phyloP scores from a whole-genome alignment of 352 stramenopile species.

The Globisporangium radiosum region DNA sequence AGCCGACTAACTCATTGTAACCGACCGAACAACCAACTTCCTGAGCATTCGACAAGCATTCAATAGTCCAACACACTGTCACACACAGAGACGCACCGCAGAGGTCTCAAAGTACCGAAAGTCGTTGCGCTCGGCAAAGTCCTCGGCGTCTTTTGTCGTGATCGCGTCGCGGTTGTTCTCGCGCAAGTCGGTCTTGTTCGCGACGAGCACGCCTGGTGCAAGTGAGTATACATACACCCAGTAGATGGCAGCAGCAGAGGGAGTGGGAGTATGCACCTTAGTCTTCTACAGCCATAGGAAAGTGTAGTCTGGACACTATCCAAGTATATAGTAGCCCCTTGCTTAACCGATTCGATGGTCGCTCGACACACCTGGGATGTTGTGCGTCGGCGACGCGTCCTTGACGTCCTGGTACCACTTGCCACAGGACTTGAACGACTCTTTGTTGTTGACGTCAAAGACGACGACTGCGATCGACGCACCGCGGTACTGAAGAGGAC shows the following conservation, averaged over 20 bases:
- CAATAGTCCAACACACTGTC: not conserved
- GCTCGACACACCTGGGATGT: constrained; percentile 40
- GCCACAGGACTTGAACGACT: constrained; percentile 78
- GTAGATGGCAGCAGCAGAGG: not conserved
- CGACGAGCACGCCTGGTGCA: constrained; percentile 48
- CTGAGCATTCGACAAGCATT: not conserved
- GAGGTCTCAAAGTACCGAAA: constrained; percentile 84
- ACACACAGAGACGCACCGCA: constrained; percentile 24
- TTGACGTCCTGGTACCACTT: constrained; percentile 83
- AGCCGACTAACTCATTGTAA: no score
- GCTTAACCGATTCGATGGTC: not conserved
- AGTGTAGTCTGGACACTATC: not conserved
- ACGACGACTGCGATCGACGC: constrained; percentile 72
- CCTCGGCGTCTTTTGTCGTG: constrained; percentile 57
- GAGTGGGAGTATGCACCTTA: not conserved
- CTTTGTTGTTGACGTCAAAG: constrained; percentile 84
- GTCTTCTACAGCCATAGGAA: not conserved
- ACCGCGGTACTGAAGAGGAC: constrained; percentile 51
- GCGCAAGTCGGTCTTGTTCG: constrained; percentile 74
- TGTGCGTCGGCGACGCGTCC: constrained; percentile 65
- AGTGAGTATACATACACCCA: not conserved
- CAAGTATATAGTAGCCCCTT: not conserved
- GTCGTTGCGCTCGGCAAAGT: constrained; percentile 65
- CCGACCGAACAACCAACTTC: no score
- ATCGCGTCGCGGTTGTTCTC: constrained; percentile 76